Evolutionary conservation across 495 filamentous ascomycete genomes (phyloP).

Genomic region (Annulohypoxylon nitens): DNA sequence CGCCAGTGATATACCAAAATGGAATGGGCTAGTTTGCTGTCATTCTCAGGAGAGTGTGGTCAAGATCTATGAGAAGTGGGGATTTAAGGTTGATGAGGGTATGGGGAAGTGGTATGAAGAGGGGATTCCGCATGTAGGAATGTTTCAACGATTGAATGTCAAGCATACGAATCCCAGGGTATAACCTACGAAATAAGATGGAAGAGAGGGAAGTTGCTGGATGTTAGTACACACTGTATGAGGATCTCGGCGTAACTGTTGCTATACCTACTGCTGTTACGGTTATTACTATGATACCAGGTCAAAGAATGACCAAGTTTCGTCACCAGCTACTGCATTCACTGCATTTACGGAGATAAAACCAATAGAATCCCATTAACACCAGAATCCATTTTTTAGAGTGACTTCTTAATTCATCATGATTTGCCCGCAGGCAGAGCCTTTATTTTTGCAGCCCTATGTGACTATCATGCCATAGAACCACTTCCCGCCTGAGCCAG

Average conservation of each 20-base stretch:
- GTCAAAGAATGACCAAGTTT: conserved; percentile 28
- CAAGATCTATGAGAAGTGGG: conserved; percentile 71
- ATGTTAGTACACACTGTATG: conserved; percentile 5
- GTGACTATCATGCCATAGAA: conserved; percentile 64
- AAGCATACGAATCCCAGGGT: conserved; percentile 26
- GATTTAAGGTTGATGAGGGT: conserved; percentile 76
- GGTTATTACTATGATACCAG: conserved; percentile 39
- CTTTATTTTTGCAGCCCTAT: conserved; percentile 59
- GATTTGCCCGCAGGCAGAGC: conserved; percentile 53
- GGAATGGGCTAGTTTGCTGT: conserved; percentile 77
- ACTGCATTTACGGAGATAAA: conserved; percentile 19
- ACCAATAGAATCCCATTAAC: conserved; percentile 24
- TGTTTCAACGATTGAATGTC: conserved; percentile 67
- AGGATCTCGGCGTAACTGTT: conserved; percentile 2
- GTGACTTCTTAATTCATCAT: conserved; percentile 51
- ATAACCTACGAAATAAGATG: background rate
- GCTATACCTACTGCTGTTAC: conserved; percentile 12
- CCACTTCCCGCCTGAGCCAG: conserved; percentile 60
- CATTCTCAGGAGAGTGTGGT: conserved; percentile 78
- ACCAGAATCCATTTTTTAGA: conserved; percentile 38
- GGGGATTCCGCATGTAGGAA: conserved; percentile 85
- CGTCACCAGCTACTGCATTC: conserved; percentile 11
- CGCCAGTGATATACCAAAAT: conserved; percentile 58
- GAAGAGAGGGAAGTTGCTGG: background rate
- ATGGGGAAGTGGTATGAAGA: conserved; percentile 88